Evolutionary conservation across 2,329 filamentous ascomycete genomes (phyloP).

Genomic region (Zasmidium angulare): DNA sequence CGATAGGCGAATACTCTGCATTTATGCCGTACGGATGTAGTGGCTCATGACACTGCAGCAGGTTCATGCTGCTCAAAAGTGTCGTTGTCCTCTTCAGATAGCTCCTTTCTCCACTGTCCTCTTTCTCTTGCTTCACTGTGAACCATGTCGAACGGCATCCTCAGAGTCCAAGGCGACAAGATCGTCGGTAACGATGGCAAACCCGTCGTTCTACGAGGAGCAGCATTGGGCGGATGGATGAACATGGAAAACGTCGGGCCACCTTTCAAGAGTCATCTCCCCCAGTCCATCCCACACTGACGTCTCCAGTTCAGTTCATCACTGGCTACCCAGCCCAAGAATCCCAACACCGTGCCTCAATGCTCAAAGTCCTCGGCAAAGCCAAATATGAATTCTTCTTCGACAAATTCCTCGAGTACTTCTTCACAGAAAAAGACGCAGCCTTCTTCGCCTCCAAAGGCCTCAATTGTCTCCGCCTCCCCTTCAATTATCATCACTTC

Average conservation of each 20-base stretch:
- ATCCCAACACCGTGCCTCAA: constrained; percentile 54
- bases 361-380: constrained; percentile 54
- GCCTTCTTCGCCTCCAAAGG: constrained; percentile 57
- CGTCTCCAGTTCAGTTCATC: constrained; percentile 57
- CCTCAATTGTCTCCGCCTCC: constrained; percentile 59
- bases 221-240: constrained; percentile 48
- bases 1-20: too few relatives aligned
- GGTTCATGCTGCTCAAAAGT: too few relatives aligned
- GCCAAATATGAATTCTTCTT: constrained; percentile 63
- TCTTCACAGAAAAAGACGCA: constrained; percentile 60
- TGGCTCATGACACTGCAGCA: too few relatives aligned
- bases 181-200: constrained; percentile 50
- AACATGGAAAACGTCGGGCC: constrained; percentile 35
- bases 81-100: too few relatives aligned
- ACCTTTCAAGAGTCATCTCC: neutral
- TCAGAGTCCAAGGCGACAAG: constrained; percentile 40
- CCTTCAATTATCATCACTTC: constrained; percentile 62
- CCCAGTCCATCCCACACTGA: neutral
- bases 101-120: neutral
- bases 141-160: constrained; percentile 13
- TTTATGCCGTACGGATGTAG: too few relatives aligned
- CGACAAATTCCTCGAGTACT: constrained; percentile 57
- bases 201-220: constrained; percentile 49
- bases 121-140: neutral
- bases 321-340: constrained; percentile 63